Evolutionary conservation across 164 flowering plant genomes (phyloP).

Genomic region (Vitis labrusca): DNA sequence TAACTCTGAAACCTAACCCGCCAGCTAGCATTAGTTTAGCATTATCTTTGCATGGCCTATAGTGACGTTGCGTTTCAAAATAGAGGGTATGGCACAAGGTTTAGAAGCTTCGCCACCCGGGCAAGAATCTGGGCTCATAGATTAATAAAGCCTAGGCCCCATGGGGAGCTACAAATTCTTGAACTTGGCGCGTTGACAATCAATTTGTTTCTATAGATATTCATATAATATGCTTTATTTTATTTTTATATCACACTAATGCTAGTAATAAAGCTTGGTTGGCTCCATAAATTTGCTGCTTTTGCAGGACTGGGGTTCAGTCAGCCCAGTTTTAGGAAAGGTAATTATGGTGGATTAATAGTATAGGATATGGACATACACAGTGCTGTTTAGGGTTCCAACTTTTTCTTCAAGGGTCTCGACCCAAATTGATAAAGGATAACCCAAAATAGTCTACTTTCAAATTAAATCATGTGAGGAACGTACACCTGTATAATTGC

Average conservation of each 20-base stretch:
- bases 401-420: too few relatives aligned
- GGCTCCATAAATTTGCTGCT: conserved; percentile 18
- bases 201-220: background rate
- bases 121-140: conserved; percentile 32
- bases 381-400: too few relatives aligned
- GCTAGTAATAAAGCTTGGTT: background rate
- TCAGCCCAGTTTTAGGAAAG: background rate
- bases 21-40: conserved; percentile 6
- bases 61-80: conserved; percentile 2
- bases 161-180: conserved; percentile 10
- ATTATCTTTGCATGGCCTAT: conserved; percentile 12
- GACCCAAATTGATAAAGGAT: too few relatives aligned
- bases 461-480: too few relatives aligned
- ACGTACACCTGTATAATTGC: too few relatives aligned
- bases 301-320: too few relatives aligned
- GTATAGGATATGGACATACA: too few relatives aligned
- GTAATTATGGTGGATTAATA: too few relatives aligned
- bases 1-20: background rate
- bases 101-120: conserved; percentile 51
- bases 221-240: too few relatives aligned
- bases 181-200: conserved; percentile 31
- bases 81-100: conserved; percentile 22
- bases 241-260: too few relatives aligned
- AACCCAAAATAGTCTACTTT: too few relatives aligned
- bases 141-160: conserved; percentile 6